Evolutionary conservation across 129 eudicot species (phyloP).

Genomic region (Arctium lappa): DNA sequence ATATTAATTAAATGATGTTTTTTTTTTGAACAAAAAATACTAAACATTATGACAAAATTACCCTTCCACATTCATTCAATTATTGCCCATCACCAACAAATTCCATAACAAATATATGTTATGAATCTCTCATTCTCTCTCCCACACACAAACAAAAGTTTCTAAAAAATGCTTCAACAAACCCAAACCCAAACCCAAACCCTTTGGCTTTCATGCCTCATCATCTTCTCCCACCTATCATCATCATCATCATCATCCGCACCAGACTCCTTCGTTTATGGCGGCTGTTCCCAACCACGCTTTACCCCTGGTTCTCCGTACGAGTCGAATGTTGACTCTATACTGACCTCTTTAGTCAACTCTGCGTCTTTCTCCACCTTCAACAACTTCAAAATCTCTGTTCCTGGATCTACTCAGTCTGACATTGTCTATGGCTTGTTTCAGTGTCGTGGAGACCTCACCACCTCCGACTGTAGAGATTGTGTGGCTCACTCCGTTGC

Average conservation of each 20-base stretch:
- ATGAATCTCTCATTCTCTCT: constrained; percentile 7
- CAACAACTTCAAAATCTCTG: constrained; percentile 72
- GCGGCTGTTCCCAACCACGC: constrained; percentile 59
- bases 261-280: constrained; percentile 57
- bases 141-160: constrained; percentile 15
- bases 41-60: constrained; percentile 11
- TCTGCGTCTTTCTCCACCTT: constrained; percentile 54
- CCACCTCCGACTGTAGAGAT: constrained; percentile 40
- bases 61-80: constrained; percentile 33
- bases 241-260: constrained; percentile 17
- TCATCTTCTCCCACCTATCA: constrained; percentile 31
- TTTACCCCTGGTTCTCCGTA: constrained; percentile 48
- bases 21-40: background rate
- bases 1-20: no score
- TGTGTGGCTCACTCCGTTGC: constrained; percentile 62
- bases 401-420: constrained; percentile 53
- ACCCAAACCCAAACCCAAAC: background rate
- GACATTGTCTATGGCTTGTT: constrained; percentile 70
- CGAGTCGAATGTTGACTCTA: constrained; percentile 67
- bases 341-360: constrained; percentile 73
- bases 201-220: constrained; percentile 25
- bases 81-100: constrained; percentile 37
- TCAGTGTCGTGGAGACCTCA: constrained; percentile 77
- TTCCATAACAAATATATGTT: constrained; percentile 27
- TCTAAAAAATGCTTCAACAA: constrained; percentile 22